A percentile compares a stretch with the other conserved stretches of the same genome.
These are phyloP conservation scores for Rhodofomes roseus DNA, from an alignment of 1,284 basidiomycete genomes.

Conservation along the genomic window DNA sequence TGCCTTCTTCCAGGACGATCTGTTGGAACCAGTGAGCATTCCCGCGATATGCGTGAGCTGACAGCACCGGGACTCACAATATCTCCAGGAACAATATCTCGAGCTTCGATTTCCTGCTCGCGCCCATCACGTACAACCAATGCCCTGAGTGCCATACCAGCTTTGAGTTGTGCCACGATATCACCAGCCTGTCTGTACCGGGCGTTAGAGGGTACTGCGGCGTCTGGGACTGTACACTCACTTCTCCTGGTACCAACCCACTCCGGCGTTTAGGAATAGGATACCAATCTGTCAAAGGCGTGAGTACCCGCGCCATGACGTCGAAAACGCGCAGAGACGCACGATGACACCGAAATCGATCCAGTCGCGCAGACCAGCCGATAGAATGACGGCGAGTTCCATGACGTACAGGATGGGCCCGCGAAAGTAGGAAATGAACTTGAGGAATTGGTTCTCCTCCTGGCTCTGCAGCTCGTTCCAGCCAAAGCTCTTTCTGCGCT, in stretches of 20 bases:
- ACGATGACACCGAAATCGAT: constrained; percentile 11
- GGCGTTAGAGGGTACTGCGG: not conserved
- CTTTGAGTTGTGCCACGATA: constrained; percentile 9
- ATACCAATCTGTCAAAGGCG: constrained; percentile 5
- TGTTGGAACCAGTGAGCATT: not conserved
- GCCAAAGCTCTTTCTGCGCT: constrained; percentile 1
- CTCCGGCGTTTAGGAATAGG: constrained; percentile 8
- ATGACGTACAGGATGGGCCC: constrained; percentile 11
- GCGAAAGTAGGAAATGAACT: constrained; percentile 11
- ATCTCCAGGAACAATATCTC: constrained; percentile 7
- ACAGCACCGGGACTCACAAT: not conserved
- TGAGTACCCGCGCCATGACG: not conserved
- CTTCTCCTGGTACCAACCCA: constrained; percentile 12
- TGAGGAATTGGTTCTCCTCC: constrained; percentile 10
- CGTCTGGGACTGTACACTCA: not conserved
- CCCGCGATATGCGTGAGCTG: not conserved
- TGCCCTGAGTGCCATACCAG: constrained; percentile 8
- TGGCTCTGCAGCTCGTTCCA: constrained; percentile 9
- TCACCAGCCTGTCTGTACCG: constrained; percentile 8
- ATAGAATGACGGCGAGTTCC: constrained; percentile 7
- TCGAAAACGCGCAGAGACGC: not conserved
- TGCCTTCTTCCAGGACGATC: constrained; percentile 8
- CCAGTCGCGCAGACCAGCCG: constrained; percentile 9
- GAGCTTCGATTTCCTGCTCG: constrained; percentile 9
- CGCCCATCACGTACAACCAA: constrained; percentile 7